phyloP scores from a whole-genome alignment of 2,329 filamentous ascomycete species.

The Colletotrichum aenigma region DNA sequence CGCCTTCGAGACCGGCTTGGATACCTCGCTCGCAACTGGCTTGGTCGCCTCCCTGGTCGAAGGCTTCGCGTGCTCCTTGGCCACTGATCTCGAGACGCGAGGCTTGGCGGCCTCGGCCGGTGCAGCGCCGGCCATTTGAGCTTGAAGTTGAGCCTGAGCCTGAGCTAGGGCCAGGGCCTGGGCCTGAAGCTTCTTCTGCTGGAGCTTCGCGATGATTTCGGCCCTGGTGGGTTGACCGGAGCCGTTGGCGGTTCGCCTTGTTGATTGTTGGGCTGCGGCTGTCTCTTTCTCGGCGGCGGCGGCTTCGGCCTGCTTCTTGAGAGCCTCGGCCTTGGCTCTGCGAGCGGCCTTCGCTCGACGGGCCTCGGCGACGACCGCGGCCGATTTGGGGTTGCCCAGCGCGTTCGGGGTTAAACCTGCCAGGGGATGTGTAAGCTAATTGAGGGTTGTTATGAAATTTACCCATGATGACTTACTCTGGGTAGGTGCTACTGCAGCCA shows the following conservation, averaged over 20 bases:
- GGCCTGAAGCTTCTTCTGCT: neutral
- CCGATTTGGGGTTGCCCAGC: neutral
- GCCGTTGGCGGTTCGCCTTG: neutral
- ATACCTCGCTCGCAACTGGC: neutral
- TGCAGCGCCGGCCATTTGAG: neutral
- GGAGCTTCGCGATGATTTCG: neutral
- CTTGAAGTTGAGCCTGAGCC: neutral
- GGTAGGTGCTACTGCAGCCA: neutral
- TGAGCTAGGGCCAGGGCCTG: neutral
- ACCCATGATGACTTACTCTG: neutral
- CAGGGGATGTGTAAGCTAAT: neutral
- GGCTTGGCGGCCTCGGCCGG: neutral
- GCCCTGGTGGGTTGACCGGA: neutral
- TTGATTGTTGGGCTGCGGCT: neutral
- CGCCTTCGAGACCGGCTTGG: neutral
- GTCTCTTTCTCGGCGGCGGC: neutral
- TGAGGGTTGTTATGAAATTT: neutral
- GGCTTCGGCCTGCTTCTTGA: neutral
- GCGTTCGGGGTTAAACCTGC: neutral
- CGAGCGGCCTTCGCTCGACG: neutral
- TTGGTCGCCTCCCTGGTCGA: neutral
- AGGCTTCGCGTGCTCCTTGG: neutral
- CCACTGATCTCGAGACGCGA: neutral
- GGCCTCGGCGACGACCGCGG: neutral
- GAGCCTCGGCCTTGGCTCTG: neutral